These are phyloP conservation scores for Cnidoscolus chayamansa DNA, from an alignment of 441 rosid genomes.

Conservation along the genomic window DNA sequence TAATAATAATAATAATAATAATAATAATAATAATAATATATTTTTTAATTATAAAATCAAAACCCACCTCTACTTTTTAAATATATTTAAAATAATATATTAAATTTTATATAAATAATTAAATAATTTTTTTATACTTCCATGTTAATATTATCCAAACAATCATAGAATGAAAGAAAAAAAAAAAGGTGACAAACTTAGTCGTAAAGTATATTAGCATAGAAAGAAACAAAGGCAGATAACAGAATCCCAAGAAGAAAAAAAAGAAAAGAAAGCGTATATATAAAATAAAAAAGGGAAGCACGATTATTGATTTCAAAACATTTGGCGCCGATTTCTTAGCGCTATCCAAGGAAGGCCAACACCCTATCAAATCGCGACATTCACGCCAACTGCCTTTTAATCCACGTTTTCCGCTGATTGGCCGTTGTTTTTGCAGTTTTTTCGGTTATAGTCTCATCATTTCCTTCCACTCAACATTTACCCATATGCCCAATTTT, in stretches of 20 bases:
- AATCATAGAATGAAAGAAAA: not conserved
- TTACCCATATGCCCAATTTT: not conserved
- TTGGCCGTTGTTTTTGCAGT: conserved; percentile 26
- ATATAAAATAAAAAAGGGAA: not conserved
- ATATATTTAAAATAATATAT: too few species aligned
- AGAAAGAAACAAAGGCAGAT: conserved; percentile 15
- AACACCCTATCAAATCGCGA: conserved; percentile 23
- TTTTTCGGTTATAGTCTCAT: conserved; percentile 22
- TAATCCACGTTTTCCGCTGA: not conserved
- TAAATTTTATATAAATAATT: too few species aligned
- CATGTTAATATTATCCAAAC: not conserved
- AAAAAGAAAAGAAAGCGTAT: not conserved
- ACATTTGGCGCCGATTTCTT: conserved; percentile 39
- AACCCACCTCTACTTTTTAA: too few species aligned
- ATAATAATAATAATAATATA: too few species aligned
- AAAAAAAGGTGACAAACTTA: conserved; percentile 5
- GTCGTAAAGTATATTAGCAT: conserved; percentile 23
- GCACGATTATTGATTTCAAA: not conserved
- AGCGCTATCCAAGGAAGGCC: conserved; percentile 32
- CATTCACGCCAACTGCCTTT: conserved; percentile 35
- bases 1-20: too few species aligned
- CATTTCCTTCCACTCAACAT: not conserved
- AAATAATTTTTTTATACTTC: too few species aligned
- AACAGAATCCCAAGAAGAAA: conserved; percentile 20
- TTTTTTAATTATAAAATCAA: too few species aligned